Evolutionary conservation across 108 stramenopile genomes (phyloP), one percentile per base, ranked within the genome.

Genomic region (Fragilaria crotonensis): DNA sequence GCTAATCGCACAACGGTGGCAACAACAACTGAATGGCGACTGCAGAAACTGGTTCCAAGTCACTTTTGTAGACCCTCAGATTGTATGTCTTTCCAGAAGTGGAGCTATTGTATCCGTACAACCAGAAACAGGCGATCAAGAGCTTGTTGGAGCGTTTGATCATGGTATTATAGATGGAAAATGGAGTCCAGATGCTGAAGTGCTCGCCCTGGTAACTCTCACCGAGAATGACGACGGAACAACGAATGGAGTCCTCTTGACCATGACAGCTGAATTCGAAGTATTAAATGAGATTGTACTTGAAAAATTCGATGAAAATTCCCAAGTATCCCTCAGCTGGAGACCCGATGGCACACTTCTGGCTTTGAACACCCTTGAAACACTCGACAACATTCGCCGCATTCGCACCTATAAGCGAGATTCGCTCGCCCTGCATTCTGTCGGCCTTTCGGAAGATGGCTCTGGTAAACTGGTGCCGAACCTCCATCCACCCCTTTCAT

Each of bases 161-260:
- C 68, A 88, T 63, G 92, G 92, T 0, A 45, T 93, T 22, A 70
- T 80, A 49, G 71, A 80, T 44, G 88, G 73, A 18, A 59, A 63
- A 21, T 93, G 88, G 88, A 89, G 87, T 83, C 81, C 83, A 2
- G 92, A 93, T 73, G 68, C 79, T 7, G 88, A 93, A 73, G 60
- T 88, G 1, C 55, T 93, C 54, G 72, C 79, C 11, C 71, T 93
- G 53, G 73, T 87, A 5, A 87, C 87, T 25, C 75, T 74, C 61
- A 70, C 79, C 17, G 67, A 76, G 23, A 64, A 64, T 52, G 49
- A 57, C 33, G 36, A 62, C 4, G 48, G 60, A 63, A 51, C 47
- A n/a, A 66, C 21, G 30, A 70, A 49, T 55, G 73, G 85, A 9
- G 83, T 83, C 49, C 67, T 93, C 22, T 77, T 93, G 71, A 81